Evolutionary conservation across 345 rosid species (phyloP).

Genomic region (Pelargonium nanum): DNA sequence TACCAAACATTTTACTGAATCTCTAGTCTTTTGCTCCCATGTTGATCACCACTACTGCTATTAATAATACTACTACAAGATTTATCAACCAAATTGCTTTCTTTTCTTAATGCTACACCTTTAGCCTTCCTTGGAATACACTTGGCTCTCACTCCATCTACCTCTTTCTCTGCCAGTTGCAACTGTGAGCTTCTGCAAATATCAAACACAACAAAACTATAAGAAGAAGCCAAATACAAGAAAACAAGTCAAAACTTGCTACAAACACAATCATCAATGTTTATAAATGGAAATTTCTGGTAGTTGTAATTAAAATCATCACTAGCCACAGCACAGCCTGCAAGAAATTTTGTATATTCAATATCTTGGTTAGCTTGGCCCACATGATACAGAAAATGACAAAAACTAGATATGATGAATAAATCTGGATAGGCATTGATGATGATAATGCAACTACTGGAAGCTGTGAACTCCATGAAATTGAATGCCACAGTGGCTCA

Average conservation of each 20-base stretch:
- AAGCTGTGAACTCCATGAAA: background rate
- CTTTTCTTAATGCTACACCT: slow-evolving; percentile 3
- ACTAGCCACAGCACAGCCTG: too few relatives aligned
- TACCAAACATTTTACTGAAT: background rate
- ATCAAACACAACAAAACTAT: background rate
- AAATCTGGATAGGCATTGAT: too few relatives aligned
- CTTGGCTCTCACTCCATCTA: slow-evolving; percentile 17
- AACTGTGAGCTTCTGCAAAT: slow-evolving; percentile 15
- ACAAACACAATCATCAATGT: too few relatives aligned
- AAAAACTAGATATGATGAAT: too few relatives aligned
- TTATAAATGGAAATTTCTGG: too few relatives aligned
- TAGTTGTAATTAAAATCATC: too few relatives aligned
- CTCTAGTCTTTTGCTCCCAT: slow-evolving; percentile 1
- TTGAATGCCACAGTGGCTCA: background rate
- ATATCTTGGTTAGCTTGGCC: too few relatives aligned
- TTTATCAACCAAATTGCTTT: background rate
- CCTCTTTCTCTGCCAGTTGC: slow-evolving; percentile 13
- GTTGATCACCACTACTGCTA: background rate
- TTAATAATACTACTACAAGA: too few relatives aligned
- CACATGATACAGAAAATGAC: too few relatives aligned
- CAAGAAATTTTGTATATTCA: too few relatives aligned
- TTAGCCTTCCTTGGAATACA: slow-evolving; percentile 21
- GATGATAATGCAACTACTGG: background rate
- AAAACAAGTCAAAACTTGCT: background rate
- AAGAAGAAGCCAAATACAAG: background rate